Conservation (phyloP, 73 alveolate species). For the Diophrys sp. region DNA sequence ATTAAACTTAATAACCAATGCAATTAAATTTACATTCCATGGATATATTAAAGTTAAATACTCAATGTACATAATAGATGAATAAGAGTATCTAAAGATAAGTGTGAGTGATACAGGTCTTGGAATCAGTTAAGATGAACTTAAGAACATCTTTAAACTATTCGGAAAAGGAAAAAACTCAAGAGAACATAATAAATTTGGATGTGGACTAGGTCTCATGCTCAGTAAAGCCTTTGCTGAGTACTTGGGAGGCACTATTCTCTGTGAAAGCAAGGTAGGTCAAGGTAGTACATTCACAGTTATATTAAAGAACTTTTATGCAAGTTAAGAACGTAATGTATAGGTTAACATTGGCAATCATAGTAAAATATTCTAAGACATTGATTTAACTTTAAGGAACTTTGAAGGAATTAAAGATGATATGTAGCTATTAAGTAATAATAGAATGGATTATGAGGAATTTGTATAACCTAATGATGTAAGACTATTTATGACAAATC, state of each 20-base stretch:
- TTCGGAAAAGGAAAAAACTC: slow-evolving; percentile 12
- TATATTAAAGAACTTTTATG: neutral
- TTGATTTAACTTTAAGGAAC: neutral
- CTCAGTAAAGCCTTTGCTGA: slow-evolving; percentile 10
- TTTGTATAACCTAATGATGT: no score
- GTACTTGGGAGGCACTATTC: slow-evolving; percentile 36
- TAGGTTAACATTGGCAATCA: neutral
- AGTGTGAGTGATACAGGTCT: slow-evolving; percentile 33
- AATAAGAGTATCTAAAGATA: neutral
- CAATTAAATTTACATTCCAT: neutral
- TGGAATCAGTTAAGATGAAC: slow-evolving; percentile 15
- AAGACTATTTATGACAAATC: neutral
- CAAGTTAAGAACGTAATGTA: neutral
- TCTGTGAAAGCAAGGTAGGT: neutral
- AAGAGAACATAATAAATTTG: slow-evolving; percentile 3
- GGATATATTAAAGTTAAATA: neutral
- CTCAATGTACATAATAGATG: neutral
- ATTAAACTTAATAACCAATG: neutral
- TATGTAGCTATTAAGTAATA: neutral
- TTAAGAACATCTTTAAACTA: slow-evolving; percentile 6
- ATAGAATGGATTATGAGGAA: neutral
- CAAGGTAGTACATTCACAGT: slow-evolving; percentile 19
- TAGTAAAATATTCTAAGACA: neutral
- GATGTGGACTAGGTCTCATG: slow-evolving; percentile 37
- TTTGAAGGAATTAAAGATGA: neutral